Conservation (phyloP, 371 early-diverging fungal genomes). For the Nematocida parisii region DNA sequence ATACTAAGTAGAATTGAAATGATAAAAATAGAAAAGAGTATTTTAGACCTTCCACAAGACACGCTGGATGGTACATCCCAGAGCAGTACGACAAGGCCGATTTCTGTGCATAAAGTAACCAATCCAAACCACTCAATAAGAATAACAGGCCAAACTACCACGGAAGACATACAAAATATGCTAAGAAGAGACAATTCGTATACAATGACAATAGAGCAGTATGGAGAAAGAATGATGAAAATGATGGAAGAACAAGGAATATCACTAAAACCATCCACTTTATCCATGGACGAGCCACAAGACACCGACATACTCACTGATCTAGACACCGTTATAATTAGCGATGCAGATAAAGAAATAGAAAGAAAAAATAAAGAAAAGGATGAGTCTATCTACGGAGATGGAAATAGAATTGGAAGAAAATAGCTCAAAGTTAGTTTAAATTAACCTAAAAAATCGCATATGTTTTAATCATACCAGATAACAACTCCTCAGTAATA, state of each 20-base stretch:
- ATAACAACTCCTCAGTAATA: too few relatives aligned
- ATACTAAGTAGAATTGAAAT: slow-evolving; percentile 13
- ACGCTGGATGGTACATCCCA: background rate
- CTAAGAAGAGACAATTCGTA: slow-evolving; percentile 19
- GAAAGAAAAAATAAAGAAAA: slow-evolving; percentile 14
- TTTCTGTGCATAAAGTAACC: slow-evolving; percentile 25
- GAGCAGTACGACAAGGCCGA: background rate
- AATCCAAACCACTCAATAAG: slow-evolving; percentile 12
- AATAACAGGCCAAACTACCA: slow-evolving; percentile 14
- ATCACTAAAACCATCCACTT: background rate
- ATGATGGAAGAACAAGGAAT: slow-evolving; percentile 4
- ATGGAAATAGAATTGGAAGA: slow-evolving; percentile 50
- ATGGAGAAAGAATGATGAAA: slow-evolving; percentile 50
- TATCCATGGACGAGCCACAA: background rate
- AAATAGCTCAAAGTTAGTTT: slow-evolving; percentile 9
- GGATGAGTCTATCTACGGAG: slow-evolving; percentile 14
- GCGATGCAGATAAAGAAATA: background rate
- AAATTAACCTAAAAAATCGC: too few relatives aligned
- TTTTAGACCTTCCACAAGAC: slow-evolving; percentile 5
- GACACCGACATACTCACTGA: background rate
- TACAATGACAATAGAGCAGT: slow-evolving; percentile 53
- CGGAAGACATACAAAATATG: slow-evolving; percentile 25
- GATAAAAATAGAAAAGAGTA: slow-evolving; percentile 19
- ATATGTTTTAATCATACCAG: too few relatives aligned
- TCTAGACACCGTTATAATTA: background rate